phyloP scores from a whole-genome alignment of 768 basidiomycete genomes.

The Amanita exitialis region DNA sequence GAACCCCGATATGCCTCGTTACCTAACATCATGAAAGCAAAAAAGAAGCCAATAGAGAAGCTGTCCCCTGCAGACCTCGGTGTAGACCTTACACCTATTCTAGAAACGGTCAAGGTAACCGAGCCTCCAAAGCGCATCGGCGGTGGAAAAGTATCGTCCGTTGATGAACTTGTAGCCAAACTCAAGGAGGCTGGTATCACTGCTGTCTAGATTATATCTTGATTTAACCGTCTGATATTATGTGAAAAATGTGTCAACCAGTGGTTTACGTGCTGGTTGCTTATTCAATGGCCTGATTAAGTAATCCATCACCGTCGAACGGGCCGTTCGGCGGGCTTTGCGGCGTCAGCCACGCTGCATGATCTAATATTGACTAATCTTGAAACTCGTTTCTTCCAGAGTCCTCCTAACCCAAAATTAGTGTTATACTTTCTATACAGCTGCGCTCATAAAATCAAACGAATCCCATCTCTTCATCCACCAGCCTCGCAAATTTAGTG shows the following conservation, averaged over 20 bases:
- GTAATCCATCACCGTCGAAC: too few species aligned
- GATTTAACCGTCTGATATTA: not conserved
- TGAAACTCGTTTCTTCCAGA: too few species aligned
- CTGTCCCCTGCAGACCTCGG: constrained; percentile 70
- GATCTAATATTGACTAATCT: too few species aligned
- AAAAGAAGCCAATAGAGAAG: constrained; percentile 94
- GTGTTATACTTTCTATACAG: not conserved
- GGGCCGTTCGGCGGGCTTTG: too few species aligned
- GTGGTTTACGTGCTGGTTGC: not conserved
- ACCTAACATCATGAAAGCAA: constrained; percentile 98
- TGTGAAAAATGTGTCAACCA: not conserved
- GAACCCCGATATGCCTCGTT: constrained; percentile 97
- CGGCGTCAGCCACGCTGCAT: too few species aligned
- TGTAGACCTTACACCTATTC: constrained; percentile 70
- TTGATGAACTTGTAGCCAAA: constrained; percentile 84
- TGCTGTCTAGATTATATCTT: constrained; percentile 16
- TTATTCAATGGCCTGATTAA: too few species aligned
- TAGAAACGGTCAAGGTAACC: constrained; percentile 80
- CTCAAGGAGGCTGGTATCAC: constrained; percentile 78
- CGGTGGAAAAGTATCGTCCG: constrained; percentile 83
- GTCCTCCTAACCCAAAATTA: too few species aligned
- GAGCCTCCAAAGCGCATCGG: constrained; percentile 90
- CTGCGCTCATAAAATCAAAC: too few species aligned
- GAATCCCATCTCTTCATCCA: constrained; percentile 80
- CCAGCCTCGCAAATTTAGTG: constrained; percentile 49